These are phyloP conservation scores for Hypoxylon trugodes DNA, from an alignment of 495 filamentous ascomycete species.

Conservation along the genomic window DNA sequence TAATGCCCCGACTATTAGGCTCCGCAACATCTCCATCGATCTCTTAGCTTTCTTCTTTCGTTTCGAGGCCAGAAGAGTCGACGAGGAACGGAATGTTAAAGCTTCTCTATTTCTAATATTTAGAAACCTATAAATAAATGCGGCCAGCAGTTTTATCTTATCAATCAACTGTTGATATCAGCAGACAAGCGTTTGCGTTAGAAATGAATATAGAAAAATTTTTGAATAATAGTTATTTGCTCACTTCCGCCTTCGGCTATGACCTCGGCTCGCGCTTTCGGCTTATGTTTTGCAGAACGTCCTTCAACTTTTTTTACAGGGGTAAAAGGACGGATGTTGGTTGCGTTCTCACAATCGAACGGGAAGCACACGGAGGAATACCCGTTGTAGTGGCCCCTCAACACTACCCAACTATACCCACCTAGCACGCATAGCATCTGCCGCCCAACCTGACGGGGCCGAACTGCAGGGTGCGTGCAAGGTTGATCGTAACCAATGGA, in stretches of 20 bases:
- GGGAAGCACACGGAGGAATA: background rate
- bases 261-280: slow-evolving; percentile 12
- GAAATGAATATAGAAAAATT: background rate
- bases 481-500: background rate
- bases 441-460: slow-evolving; percentile 21
- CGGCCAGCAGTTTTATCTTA: too few relatives aligned
- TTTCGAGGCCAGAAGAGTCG: too few relatives aligned
- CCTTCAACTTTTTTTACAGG: background rate
- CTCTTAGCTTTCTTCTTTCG: too few relatives aligned
- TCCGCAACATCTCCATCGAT: too few relatives aligned
- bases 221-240: background rate
- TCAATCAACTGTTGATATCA: too few relatives aligned
- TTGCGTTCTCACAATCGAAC: slow-evolving; percentile 1
- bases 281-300: background rate
- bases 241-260: background rate
- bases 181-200: background rate
- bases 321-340: background rate
- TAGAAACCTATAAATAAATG: too few relatives aligned
- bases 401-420: too few relatives aligned
- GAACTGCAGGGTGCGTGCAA: slow-evolving; percentile 2
- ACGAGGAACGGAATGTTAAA: too few relatives aligned
- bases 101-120: too few relatives aligned
- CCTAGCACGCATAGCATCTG: slow-evolving; percentile 13
- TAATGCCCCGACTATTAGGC: background rate
- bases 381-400: background rate